Conservation (phyloP, 192 early-diverging fungal species). For the Coemansia sp. region DNA sequence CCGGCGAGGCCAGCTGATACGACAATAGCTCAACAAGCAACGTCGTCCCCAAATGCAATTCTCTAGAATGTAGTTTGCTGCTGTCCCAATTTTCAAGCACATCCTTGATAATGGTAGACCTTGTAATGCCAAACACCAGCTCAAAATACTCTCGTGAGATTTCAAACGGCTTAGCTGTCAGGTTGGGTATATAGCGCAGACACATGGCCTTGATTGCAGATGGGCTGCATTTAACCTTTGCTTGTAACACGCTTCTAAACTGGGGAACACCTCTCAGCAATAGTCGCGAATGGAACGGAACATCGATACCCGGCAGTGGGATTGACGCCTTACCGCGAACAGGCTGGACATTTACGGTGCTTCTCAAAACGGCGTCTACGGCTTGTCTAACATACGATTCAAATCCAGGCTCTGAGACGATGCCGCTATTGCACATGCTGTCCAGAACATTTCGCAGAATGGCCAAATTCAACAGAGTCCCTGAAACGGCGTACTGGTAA, state of each 20-base stretch:
- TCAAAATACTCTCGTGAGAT: conserved; percentile 75
- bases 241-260: conserved; percentile 76
- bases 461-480: conserved; percentile 73
- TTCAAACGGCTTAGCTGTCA: conserved; percentile 87
- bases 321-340: conserved; percentile 84
- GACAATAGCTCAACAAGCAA: conserved; percentile 86
- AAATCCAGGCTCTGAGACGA: conserved; percentile 65
- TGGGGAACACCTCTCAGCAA: conserved; percentile 73
- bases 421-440: conserved; percentile 67
- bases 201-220: conserved; percentile 63
- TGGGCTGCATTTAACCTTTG: conserved; percentile 65
- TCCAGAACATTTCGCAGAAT: conserved; percentile 76
- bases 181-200: conserved; percentile 90
- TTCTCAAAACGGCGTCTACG: conserved; percentile 60
- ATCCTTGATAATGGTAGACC: conserved; percentile 62
- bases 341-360: conserved; percentile 58
- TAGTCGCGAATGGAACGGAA: conserved; percentile 88
- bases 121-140: conserved; percentile 67
- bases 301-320: conserved; percentile 85
- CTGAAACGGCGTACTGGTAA: conserved; percentile 90
- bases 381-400: conserved; percentile 69
- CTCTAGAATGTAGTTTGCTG: too few species aligned
- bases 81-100: conserved; percentile 67
- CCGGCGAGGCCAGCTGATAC: conserved; percentile 90
- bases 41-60: conserved; percentile 34